phyloP scores from a whole-genome alignment of 208 protist genomes.

The Zelonia costaricensis region DNA sequence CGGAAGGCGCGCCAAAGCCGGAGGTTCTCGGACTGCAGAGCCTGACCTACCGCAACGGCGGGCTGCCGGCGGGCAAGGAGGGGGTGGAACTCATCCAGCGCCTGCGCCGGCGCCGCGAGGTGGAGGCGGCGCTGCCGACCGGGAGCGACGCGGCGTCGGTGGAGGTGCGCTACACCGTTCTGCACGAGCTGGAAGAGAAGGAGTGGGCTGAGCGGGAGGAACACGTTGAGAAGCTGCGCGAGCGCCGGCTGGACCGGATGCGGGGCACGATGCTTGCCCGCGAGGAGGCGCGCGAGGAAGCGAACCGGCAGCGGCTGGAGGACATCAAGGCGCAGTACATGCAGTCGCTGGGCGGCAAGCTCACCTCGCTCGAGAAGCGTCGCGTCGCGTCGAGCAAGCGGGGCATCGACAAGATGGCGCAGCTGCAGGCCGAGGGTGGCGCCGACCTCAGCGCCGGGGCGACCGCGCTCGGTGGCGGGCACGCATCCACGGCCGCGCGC shows the following conservation, averaged over 20 bases:
- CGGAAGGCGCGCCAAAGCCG: slow-evolving; percentile 57
- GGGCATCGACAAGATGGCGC: slow-evolving; percentile 21
- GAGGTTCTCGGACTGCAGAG: slow-evolving; percentile 72
- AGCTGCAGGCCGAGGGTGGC: slow-evolving; percentile 6
- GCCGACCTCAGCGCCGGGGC: not conserved
- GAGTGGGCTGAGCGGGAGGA: slow-evolving; percentile 88
- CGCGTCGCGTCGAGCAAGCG: slow-evolving; percentile 34
- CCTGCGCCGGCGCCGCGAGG: slow-evolving; percentile 74
- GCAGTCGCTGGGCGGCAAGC: slow-evolving; percentile 32
- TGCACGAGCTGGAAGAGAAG: slow-evolving; percentile 82
- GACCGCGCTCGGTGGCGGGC: slow-evolving; percentile 20
- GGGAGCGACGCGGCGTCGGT: slow-evolving; percentile 57
- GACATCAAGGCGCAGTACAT: slow-evolving; percentile 56
- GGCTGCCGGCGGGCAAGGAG: slow-evolving; percentile 77
- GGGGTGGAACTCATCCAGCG: slow-evolving; percentile 91
- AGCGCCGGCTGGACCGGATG: slow-evolving; percentile 69
- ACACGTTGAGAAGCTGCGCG: slow-evolving; percentile 71
- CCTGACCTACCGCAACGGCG: slow-evolving; percentile 62
- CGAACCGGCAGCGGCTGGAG: slow-evolving; percentile 58
- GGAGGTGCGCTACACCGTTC: slow-evolving; percentile 40
- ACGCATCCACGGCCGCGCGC: slow-evolving; percentile 2
- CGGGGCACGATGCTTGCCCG: slow-evolving; percentile 53
- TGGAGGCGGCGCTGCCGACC: slow-evolving; percentile 61
- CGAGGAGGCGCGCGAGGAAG: slow-evolving; percentile 65
- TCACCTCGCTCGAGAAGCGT: slow-evolving; percentile 51